Conservation (phyloP, 257 asterid species). For the Catharanthus roseus region DNA sequence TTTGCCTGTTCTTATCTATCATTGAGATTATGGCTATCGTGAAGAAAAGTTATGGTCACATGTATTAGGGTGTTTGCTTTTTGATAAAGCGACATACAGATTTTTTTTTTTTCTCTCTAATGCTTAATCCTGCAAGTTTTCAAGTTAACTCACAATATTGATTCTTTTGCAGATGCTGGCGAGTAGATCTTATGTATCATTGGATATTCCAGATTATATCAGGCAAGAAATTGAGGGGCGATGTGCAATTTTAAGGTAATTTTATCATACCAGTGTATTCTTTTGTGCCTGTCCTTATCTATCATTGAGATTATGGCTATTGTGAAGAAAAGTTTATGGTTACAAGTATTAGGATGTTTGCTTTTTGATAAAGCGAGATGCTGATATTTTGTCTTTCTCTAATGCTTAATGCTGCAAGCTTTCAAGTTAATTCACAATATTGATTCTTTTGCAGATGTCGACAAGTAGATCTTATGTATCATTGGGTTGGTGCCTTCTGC, state of each 20-base stretch:
- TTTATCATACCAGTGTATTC: neutral
- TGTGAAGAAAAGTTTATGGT: neutral
- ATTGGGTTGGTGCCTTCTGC: neutral
- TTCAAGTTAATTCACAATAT: neutral
- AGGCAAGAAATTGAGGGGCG: slow-evolving; percentile 73
- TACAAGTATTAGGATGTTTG: neutral
- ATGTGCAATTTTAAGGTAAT: slow-evolving; percentile 50
- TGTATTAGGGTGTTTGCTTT: neutral
- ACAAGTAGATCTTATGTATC: neutral
- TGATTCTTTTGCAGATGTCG: slow-evolving; percentile 3
- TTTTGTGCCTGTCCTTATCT: neutral
- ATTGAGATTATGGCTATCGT: neutral
- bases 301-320: neutral
- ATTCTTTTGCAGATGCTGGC: slow-evolving; percentile 7
- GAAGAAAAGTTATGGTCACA: neutral
- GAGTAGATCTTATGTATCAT: neutral
- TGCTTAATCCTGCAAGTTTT: neutral
- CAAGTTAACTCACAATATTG: neutral
- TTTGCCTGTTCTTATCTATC: neutral
- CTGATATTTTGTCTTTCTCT: neutral
- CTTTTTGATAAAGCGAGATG: neutral
- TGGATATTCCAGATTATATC: slow-evolving; percentile 80
- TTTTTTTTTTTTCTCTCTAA: neutral
- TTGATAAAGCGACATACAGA: neutral
- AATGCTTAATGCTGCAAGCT: neutral